These are phyloP conservation scores for Ashbya aceris DNA, from an alignment of 1,139 yeast species.

Conservation along the genomic window DNA sequence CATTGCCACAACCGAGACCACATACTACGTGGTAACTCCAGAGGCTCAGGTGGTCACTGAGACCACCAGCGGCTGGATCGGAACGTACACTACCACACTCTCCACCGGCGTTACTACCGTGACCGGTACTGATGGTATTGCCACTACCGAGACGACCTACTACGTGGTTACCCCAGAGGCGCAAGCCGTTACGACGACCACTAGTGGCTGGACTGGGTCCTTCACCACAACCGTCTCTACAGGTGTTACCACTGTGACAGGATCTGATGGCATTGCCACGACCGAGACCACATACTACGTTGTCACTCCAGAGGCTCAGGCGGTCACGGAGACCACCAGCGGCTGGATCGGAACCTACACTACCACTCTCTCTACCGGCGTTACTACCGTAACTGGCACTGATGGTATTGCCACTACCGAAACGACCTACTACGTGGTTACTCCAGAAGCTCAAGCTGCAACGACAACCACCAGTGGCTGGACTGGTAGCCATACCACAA, in stretches of 20 bases:
- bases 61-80: conserved; percentile 6
- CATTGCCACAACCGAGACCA: conserved; percentile 4
- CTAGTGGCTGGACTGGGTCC: conserved; percentile 9
- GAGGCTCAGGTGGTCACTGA: conserved; percentile 6
- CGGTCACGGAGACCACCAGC: conserved; percentile 6
- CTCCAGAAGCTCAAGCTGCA: neutral
- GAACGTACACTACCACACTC: conserved; percentile 6
- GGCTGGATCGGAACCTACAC: conserved; percentile 8
- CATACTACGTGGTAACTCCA: conserved; percentile 12
- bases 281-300: conserved; percentile 7
- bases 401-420: conserved; percentile 7
- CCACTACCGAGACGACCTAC: conserved; percentile 10
- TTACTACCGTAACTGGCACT: conserved; percentile 9
- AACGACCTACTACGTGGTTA: neutral
- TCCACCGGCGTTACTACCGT: conserved; percentile 8
- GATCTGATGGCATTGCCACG: conserved; percentile 7
- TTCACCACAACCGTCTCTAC: conserved; percentile 10
- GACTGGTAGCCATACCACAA: conserved; percentile 7
- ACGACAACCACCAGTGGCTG: neutral
- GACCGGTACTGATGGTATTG: conserved; percentile 4
- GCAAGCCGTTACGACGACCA: conserved; percentile 7
- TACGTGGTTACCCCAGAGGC: conserved; percentile 12
- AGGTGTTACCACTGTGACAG: conserved; percentile 2
- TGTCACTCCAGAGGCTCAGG: conserved; percentile 12
- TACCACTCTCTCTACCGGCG: conserved; percentile 3